A percentile compares a stretch with the other conserved stretches of the same genome.
phyloP scores from a whole-genome alignment of 2,329 filamentous ascomycete genomes.

The Trichoderma sp. region DNA sequence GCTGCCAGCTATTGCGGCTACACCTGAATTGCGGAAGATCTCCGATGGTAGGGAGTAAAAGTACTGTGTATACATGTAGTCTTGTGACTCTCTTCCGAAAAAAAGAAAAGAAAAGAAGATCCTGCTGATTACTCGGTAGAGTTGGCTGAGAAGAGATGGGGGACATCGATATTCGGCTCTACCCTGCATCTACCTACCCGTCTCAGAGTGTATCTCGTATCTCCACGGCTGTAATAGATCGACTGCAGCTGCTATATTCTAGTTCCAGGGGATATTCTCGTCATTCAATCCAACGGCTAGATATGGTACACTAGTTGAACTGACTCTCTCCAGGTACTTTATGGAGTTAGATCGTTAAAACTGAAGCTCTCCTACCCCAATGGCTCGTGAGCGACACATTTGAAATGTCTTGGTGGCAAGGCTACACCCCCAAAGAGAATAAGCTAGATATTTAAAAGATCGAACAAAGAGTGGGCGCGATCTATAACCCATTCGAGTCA shows the following conservation, averaged over 20 bases:
- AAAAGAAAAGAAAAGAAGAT: neutral
- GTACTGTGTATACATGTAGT: neutral
- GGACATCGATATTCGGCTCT: neutral
- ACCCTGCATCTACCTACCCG: neutral
- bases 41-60: neutral
- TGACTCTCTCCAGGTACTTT: too few relatives aligned
- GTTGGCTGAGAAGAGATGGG: neutral
- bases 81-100: neutral
- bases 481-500: neutral
- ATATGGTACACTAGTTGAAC: too few relatives aligned
- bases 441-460: neutral
- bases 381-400: neutral
- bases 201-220: neutral
- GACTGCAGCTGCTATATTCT: neutral
- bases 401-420: neutral
- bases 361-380: too few relatives aligned
- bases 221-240: neutral
- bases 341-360: too few relatives aligned
- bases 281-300: neutral
- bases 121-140: neutral
- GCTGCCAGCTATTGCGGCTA: neutral
- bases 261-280: fast-evolving
- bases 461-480: neutral
- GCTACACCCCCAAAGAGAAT: neutral
- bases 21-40: neutral